phyloP scores from a whole-genome alignment of 305 asterid genomes.

The Stenogyne calaminthoides region DNA sequence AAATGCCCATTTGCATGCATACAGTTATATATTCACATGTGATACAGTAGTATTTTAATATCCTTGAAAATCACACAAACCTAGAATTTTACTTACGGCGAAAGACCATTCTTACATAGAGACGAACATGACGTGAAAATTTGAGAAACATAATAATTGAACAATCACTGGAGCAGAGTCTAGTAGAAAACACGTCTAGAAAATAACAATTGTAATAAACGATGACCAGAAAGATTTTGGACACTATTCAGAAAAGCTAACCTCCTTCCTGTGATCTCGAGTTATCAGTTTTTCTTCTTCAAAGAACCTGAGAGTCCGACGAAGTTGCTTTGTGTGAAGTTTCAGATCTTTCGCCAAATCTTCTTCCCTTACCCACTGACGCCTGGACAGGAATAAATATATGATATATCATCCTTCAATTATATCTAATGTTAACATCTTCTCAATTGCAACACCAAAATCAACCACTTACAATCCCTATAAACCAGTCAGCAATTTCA shows the following conservation, averaged over 20 bases:
- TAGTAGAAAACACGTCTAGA: neutral
- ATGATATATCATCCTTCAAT: neutral
- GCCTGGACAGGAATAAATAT: slow-evolving; percentile 39
- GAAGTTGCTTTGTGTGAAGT: slow-evolving; percentile 93
- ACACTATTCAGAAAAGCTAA: slow-evolving; percentile 32
- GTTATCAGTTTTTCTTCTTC: slow-evolving; percentile 90
- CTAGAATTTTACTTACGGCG: neutral
- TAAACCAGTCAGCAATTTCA: neutral
- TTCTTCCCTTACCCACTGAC: slow-evolving; percentile 98
- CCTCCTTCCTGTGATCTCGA: slow-evolving; percentile 97
- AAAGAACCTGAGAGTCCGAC: slow-evolving; percentile 80
- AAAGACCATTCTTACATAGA: slow-evolving; percentile 15
- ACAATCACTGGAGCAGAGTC: slow-evolving; percentile 1
- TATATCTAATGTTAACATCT: neutral
- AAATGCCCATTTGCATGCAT: neutral
- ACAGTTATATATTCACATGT: slow-evolving; percentile 2
- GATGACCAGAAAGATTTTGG: slow-evolving; percentile 1
- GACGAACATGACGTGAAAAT: neutral
- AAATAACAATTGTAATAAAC: slow-evolving; percentile 9
- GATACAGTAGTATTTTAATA: neutral
- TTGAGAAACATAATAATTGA: neutral
- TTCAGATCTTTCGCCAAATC: slow-evolving; percentile 98
- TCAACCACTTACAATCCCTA: neutral
- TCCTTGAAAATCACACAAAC: neutral
- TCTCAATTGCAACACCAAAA: slow-evolving; percentile 12